A percentile compares a stretch with the other conserved stretches of the same genome.
These are phyloP conservation scores for Diplotaxis tenuifolia DNA, from an alignment of 345 rosid species.

Conservation along the genomic window DNA sequence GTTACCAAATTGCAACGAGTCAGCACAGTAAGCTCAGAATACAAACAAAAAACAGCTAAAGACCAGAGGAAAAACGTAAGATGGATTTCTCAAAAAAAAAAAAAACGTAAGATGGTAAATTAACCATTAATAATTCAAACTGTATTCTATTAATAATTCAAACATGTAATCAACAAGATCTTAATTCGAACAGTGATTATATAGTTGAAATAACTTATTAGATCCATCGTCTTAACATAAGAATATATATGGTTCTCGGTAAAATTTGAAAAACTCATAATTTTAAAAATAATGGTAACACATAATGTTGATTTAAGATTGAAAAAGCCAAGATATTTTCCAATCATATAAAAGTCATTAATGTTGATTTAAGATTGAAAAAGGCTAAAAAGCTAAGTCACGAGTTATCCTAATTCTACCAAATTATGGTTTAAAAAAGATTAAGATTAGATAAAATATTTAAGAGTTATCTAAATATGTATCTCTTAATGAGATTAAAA, in stretches of 20 bases:
- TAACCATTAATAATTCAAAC: background rate
- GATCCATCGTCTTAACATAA: background rate
- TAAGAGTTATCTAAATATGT: too few species aligned
- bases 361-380: too few species aligned
- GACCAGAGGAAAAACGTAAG: background rate
- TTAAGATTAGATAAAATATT: too few species aligned
- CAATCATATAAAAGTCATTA: background rate
- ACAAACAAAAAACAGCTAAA: background rate
- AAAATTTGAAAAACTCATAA: background rate
- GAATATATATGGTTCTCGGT: background rate
- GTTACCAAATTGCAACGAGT: background rate
- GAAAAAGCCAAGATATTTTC: too few species aligned
- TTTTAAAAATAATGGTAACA: background rate
- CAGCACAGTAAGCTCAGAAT: background rate
- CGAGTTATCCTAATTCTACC: too few species aligned
- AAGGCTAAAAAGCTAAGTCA: too few species aligned
- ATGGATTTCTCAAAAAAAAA: background rate
- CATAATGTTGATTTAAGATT: too few species aligned
- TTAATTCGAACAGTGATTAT: background rate
- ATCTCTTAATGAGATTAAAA: too few species aligned
- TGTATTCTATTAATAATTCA: background rate
- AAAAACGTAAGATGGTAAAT: background rate
- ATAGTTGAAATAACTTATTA: background rate
- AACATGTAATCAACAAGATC: background rate
- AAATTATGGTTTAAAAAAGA: too few species aligned